Evolutionary conservation across 257 asterid species (phyloP).

Genomic region (Orobanche coerulescens): DNA sequence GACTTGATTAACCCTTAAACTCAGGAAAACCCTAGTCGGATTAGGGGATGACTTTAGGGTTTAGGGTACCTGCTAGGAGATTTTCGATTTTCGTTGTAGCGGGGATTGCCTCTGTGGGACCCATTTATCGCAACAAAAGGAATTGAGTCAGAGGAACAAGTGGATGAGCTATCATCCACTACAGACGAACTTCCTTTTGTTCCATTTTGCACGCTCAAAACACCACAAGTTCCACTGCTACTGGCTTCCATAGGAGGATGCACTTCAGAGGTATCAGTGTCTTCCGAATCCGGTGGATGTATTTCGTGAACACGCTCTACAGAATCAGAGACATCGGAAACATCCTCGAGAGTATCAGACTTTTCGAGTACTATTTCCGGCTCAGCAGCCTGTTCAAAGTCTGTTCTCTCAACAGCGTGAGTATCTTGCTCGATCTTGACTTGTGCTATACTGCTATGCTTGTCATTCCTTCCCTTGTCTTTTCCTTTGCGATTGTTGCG

Average conservation of each 20-base stretch:
- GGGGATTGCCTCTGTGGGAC: conserved; percentile 25
- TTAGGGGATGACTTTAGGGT: too few relatives aligned
- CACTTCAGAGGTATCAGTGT: conserved; percentile 41
- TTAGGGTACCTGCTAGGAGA: conserved; percentile 52
- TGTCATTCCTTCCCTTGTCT: conserved; percentile 62
- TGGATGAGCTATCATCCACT: conserved; percentile 85
- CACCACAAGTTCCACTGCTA: conserved; percentile 24
- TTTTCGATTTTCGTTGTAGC: conserved; percentile 37
- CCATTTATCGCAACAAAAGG: conserved; percentile 45
- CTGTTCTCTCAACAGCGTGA: conserved; percentile 26
- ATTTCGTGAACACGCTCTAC: conserved; percentile 47
- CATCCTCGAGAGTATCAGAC: conserved; percentile 47
- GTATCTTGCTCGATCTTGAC: conserved; percentile 37
- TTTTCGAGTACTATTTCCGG: conserved; percentile 32
- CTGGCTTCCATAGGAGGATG: conserved; percentile 47
- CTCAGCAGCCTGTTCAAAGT: neutral
- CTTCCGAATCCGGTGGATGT: conserved; percentile 51
- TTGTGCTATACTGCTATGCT: conserved; percentile 21
- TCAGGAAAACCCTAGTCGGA: too few relatives aligned
- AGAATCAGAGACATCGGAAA: conserved; percentile 76
- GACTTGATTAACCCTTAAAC: too few relatives aligned
- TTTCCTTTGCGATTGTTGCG: conserved; percentile 59
- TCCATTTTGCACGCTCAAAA: conserved; percentile 51
- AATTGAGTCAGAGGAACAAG: conserved; percentile 84
- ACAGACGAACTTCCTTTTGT: conserved; percentile 39